phyloP scores from a whole-genome alignment of 345 rosid species.

The Trapa incisa region DNA sequence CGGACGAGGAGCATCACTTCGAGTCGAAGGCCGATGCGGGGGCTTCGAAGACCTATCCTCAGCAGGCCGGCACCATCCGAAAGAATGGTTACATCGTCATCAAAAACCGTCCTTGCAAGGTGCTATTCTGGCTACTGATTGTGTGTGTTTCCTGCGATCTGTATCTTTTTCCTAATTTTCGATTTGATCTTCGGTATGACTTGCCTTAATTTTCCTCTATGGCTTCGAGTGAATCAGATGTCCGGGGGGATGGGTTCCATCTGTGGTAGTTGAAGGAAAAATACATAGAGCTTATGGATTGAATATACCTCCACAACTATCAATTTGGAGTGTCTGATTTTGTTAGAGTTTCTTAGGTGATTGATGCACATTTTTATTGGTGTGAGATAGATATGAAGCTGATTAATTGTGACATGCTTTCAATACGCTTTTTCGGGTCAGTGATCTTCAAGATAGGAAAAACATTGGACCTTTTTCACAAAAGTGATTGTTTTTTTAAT shows the following conservation, averaged over 20 bases:
- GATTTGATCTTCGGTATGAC: neutral
- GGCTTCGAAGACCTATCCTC: conserved; percentile 17
- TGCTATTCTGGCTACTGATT: neutral
- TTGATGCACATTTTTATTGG: neutral
- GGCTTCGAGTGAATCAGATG: no score
- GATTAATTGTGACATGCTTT: neutral
- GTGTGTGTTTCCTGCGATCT: neutral
- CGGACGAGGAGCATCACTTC: conserved; percentile 19
- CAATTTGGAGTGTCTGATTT: neutral
- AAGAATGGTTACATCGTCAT: conserved; percentile 19
- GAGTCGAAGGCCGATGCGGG: conserved; percentile 16
- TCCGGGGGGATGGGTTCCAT: no score
- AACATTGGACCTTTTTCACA: neutral
- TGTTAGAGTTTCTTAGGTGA: neutral
- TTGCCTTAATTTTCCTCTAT: neutral
- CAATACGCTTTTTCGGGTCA: neutral
- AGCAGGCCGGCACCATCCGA: conserved; percentile 18
- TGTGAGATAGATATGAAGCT: neutral
- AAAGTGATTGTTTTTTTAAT: neutral
- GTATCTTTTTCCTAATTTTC: neutral
- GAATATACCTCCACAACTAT: neutral
- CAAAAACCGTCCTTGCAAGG: conserved; percentile 17
- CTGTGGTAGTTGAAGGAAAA: neutral
- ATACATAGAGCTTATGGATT: neutral
- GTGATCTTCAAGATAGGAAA: neutral